Evolutionary conservation across 2,329 filamentous ascomycete genomes (phyloP), one percentile per base, ranked within the genome.

Genomic region (Clarireedia sp.): DNA sequence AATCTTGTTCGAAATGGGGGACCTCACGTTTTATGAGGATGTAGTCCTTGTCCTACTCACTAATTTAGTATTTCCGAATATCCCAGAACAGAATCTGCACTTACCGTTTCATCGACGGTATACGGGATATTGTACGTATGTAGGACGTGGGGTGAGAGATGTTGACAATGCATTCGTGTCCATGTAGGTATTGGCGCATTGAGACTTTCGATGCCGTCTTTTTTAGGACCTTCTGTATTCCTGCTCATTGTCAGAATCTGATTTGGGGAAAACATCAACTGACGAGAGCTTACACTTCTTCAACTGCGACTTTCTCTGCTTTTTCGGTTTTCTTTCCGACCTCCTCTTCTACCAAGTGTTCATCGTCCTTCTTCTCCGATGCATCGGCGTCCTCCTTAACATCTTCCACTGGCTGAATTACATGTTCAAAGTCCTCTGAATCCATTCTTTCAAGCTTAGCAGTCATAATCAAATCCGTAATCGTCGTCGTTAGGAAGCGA

Each of bases 1-100:
- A 74, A 57, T 89, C 80, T 64, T 89, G 87, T 67, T 89, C 80
- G 59, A 80, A 78, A 62, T 89, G 82, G 3, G 81, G 79, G 52
- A 90, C 82, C 81, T 82, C 88, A 54, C 82, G 77, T 70, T 86
- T 87, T 71, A 90, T 86, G 57, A 90, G 70, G 53, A 90, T 74
- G 62, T 82, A 90, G 46, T 86, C 81, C 14, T 80, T 77, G 64
- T 90, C 83, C 76, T 83, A 61, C 19, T 9, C 1, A 8, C 16
- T 12, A 14, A 16, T 23, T 17, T 2, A 41, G 16, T 4, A 7
- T 5, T 9, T 7, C 16, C 5, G 1, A 17, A 12, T 5, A 14
- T 17, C 2, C n/a, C 21, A 10, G 10, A 33, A 33, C 10, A 33
- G 29, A 33, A 10, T 33, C 26, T 33, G 10, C 12, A 49, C 16